Percentiles rank a stretch among this genome's conserved stretches.
Evolutionary conservation across 495 filamentous ascomycete genomes (phyloP).

Genomic region (Penicillium simplicissimum): DNA sequence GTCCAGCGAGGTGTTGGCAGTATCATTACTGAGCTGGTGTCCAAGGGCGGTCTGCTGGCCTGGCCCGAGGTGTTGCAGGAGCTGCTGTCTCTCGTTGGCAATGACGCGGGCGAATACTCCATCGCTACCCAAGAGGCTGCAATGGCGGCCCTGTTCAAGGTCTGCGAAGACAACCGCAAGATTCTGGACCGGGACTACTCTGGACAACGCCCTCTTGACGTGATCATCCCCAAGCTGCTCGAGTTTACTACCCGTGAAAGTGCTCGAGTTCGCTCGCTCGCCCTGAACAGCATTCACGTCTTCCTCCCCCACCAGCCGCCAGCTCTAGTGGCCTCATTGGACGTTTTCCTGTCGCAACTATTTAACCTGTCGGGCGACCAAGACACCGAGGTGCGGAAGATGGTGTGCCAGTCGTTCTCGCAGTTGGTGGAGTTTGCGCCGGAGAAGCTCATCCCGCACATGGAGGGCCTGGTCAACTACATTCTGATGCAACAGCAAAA

Average conservation of each 20-base stretch:
- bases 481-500: slow-evolving; percentile 87
- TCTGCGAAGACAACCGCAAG: slow-evolving; percentile 94
- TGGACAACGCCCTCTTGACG: slow-evolving; percentile 80
- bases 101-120: slow-evolving; percentile 65
- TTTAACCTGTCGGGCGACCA: slow-evolving; percentile 77
- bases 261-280: slow-evolving; percentile 72
- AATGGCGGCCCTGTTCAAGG: slow-evolving; percentile 88
- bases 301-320: slow-evolving; percentile 83
- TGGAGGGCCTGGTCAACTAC: slow-evolving; percentile 88
- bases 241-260: slow-evolving; percentile 75
- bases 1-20: slow-evolving; percentile 89
- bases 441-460: slow-evolving; percentile 85
- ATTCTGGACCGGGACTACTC: slow-evolving; percentile 82
- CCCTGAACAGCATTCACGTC: slow-evolving; percentile 82
- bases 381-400: slow-evolving; percentile 76
- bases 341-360: slow-evolving; percentile 75
- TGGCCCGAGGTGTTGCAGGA: slow-evolving; percentile 91
- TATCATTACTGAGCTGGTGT: slow-evolving; percentile 92
- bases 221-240: slow-evolving; percentile 89
- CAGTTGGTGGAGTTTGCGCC: slow-evolving; percentile 89
- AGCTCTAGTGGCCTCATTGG: slow-evolving; percentile 72
- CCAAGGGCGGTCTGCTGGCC: slow-evolving; percentile 77
- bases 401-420: slow-evolving; percentile 91
- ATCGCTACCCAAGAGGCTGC: slow-evolving; percentile 83
- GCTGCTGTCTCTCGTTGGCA: slow-evolving; percentile 72